A percentile compares a stretch with the other conserved stretches of the same genome.
Evolutionary conservation across 257 asterid species (phyloP).

Genomic region (Solanum chiquidenum): DNA sequence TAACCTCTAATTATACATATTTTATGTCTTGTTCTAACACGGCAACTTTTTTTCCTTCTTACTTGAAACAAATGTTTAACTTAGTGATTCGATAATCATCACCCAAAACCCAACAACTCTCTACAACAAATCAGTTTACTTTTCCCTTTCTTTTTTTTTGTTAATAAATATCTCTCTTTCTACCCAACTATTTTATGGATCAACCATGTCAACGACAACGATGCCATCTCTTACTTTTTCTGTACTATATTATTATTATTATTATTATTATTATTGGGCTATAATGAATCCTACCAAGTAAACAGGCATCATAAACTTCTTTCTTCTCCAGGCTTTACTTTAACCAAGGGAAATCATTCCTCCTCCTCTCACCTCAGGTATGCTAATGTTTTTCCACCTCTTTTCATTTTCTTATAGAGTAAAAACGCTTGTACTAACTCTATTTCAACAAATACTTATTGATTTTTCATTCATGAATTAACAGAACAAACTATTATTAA

Average conservation of each 20-base stretch:
- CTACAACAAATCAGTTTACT: background rate
- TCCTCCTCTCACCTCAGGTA: background rate
- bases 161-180: background rate
- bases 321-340: background rate
- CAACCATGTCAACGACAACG: background rate
- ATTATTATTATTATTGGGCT: background rate
- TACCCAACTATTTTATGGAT: background rate
- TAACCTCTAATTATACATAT: background rate
- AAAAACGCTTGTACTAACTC: background rate
- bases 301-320: background rate
- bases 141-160: background rate
- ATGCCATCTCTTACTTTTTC: background rate
- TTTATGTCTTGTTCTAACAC: background rate
- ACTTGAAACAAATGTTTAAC: background rate
- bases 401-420: background rate
- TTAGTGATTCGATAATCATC: background rate
- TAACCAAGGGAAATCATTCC: background rate
- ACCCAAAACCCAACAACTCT: background rate
- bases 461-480: background rate
- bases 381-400: background rate
- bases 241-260: background rate
- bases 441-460: background rate
- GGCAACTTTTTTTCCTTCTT: background rate
- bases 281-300: background rate
- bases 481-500: background rate